Evolutionary conservation across 768 basidiomycete genomes (phyloP).

Genomic region (Lentinula lateritia): DNA sequence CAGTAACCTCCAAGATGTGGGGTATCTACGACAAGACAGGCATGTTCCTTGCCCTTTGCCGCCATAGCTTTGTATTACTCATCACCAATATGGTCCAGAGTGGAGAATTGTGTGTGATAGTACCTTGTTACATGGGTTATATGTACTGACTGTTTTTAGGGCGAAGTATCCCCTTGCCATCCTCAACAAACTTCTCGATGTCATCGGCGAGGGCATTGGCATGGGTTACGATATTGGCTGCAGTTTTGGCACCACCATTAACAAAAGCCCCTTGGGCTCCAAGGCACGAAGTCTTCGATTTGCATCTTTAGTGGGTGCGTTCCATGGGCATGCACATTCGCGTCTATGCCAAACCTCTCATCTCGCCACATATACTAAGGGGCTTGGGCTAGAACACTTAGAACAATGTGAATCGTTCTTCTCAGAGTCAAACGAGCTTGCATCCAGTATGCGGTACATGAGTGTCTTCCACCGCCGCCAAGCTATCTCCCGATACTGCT

Average conservation of each 20-base stretch:
- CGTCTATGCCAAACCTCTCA: conserved; percentile 15
- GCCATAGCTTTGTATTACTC: conserved; percentile 17
- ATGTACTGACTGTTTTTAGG: not conserved
- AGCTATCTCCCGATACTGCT: not conserved
- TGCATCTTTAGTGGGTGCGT: conserved; percentile 5
- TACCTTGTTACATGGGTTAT: not conserved
- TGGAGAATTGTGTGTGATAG: conserved; percentile 19
- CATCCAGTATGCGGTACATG: conserved; percentile 8
- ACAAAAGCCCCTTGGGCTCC: conserved; percentile 11
- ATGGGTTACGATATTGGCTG: conserved; percentile 20
- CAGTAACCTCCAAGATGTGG: conserved; percentile 13
- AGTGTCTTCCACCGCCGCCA: conserved; percentile 15
- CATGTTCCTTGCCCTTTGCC: conserved; percentile 17
- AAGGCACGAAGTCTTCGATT: not conserved
- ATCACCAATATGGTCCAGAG: conserved; percentile 22
- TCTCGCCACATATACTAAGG: conserved; percentile 12
- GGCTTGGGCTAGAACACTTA: conserved; percentile 15
- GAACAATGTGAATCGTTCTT: conserved; percentile 15
- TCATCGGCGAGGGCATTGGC: conserved; percentile 4
- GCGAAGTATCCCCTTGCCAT: conserved; percentile 5
- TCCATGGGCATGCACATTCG: conserved; percentile 19
- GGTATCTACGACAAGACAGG: conserved; percentile 17
- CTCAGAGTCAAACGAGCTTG: conserved; percentile 9
- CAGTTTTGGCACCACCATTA: conserved; percentile 16
- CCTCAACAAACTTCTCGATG: not conserved